phyloP scores from a whole-genome alignment of 225 moss, liverwort and hornwort species.

The Asterella californica region DNA sequence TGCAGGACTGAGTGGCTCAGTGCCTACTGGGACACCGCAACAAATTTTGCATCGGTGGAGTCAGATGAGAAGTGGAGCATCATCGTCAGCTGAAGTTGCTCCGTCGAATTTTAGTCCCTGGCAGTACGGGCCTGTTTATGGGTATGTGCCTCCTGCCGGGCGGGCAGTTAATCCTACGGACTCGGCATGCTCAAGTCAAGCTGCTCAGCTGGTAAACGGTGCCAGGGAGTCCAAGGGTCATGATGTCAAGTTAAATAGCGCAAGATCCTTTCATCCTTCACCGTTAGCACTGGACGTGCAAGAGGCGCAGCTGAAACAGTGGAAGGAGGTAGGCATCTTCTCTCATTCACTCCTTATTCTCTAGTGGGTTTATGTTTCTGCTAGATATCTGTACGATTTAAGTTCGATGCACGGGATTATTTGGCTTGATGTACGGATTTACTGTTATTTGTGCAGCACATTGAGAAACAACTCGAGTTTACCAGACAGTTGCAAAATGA shows the following conservation, averaged over 20 bases:
- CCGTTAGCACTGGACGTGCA: conserved; percentile 52
- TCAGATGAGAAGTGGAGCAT: conserved; percentile 29
- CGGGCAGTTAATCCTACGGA: conserved; percentile 24
- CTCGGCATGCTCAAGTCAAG: conserved; percentile 48
- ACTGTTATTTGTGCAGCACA: conserved; percentile 43
- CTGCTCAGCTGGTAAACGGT: conserved; percentile 29
- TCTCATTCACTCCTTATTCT: background rate
- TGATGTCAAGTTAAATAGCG: conserved; percentile 31
- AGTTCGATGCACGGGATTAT: background rate
- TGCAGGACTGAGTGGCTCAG: conserved; percentile 32
- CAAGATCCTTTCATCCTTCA: conserved; percentile 34
- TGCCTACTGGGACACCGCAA: conserved; percentile 31
- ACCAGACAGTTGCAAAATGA: conserved; percentile 56
- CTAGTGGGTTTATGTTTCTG: background rate
- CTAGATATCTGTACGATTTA: background rate
- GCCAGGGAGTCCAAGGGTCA: conserved; percentile 36
- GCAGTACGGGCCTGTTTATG: conserved; percentile 54
- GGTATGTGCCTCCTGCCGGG: conserved; percentile 51
- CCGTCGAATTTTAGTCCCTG: conserved; percentile 21
- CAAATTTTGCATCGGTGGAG: conserved; percentile 41
- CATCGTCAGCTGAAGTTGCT: conserved; percentile 11
- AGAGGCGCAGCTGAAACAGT: conserved; percentile 57
- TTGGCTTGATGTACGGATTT: conserved; percentile 6
- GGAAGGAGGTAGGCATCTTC: conserved; percentile 60
- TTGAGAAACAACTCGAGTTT: conserved; percentile 69